phyloP scores from a whole-genome alignment of 2,329 filamentous ascomycete genomes.

The Trichophyton equinum region DNA sequence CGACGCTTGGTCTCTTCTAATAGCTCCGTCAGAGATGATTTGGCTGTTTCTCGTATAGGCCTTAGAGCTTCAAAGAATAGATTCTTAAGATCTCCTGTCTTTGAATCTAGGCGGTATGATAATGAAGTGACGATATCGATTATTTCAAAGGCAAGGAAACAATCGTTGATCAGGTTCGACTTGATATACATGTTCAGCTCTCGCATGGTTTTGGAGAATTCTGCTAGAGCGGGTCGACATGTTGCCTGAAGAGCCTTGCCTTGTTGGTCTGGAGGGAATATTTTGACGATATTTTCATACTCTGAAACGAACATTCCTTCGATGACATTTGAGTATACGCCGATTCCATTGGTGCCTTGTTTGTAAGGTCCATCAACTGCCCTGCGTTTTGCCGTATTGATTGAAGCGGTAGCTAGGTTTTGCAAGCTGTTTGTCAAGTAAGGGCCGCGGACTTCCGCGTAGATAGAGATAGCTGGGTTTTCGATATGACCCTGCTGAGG shows the following conservation, averaged over 20 bases:
- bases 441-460: constrained; percentile 71
- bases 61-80: constrained; percentile 75
- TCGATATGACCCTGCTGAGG: constrained; percentile 39
- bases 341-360: constrained; percentile 79
- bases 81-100: constrained; percentile 74
- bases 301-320: constrained; percentile 79
- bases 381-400: constrained; percentile 68
- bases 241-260: constrained; percentile 64
- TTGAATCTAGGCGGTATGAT: constrained; percentile 64
- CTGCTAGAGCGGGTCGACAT: constrained; percentile 62
- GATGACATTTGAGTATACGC: constrained; percentile 74
- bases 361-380: constrained; percentile 69
- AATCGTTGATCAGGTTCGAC: constrained; percentile 74
- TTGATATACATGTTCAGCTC: constrained; percentile 88
- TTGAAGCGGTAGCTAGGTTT: constrained; percentile 75
- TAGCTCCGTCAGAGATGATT: constrained; percentile 68
- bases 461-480: constrained; percentile 65
- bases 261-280: constrained; percentile 81
- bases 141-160: constrained; percentile 89
- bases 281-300: constrained; percentile 76
- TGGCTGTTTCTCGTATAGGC: constrained; percentile 83
- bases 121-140: constrained; percentile 76
- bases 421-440: constrained; percentile 73
- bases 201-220: constrained; percentile 72
- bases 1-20: constrained; percentile 70